phyloP scores from a whole-genome alignment of 177 flowering plant species.

The Vitis hybrid region DNA sequence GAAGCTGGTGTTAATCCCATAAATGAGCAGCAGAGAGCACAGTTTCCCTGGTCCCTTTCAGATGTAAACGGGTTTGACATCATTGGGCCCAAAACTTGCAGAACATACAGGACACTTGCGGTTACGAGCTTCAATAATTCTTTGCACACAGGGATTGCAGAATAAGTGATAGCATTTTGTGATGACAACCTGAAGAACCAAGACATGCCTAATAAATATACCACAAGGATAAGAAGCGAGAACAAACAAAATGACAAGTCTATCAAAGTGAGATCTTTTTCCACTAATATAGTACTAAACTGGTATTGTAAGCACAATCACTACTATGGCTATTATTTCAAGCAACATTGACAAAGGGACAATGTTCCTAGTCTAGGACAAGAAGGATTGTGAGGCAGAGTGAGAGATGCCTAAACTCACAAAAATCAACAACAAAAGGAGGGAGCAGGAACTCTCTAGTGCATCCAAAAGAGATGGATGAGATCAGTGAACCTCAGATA shows the following conservation, averaged over 20 bases:
- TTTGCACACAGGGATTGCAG: constrained; percentile 78
- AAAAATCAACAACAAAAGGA: no score
- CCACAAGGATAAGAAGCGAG: neutral
- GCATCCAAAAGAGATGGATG: no score
- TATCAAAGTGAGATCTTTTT: no score
- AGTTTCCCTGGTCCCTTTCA: constrained; percentile 23
- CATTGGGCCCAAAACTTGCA: constrained; percentile 80
- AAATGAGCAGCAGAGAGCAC: constrained; percentile 3
- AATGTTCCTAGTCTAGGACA: no score
- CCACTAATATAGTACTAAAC: no score
- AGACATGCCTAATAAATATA: constrained; percentile 1
- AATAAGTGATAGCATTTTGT: constrained; percentile 96
- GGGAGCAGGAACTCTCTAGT: no score
- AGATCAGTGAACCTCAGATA: no score
- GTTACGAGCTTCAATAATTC: constrained; percentile 61
- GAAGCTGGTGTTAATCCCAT: neutral
- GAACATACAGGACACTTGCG: constrained; percentile 80
- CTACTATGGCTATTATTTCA: no score
- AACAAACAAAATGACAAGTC: neutral
- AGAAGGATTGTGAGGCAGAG: no score
- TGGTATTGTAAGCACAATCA: no score
- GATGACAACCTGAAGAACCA: constrained; percentile 77
- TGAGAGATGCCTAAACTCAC: no score
- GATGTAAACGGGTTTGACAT: constrained; percentile 87
- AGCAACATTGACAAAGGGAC: no score